Evolutionary conservation across 2,329 filamentous ascomycete genomes (phyloP), one percentile per base, ranked within the genome.

Genomic region (Leptographium galeiforme): DNA sequence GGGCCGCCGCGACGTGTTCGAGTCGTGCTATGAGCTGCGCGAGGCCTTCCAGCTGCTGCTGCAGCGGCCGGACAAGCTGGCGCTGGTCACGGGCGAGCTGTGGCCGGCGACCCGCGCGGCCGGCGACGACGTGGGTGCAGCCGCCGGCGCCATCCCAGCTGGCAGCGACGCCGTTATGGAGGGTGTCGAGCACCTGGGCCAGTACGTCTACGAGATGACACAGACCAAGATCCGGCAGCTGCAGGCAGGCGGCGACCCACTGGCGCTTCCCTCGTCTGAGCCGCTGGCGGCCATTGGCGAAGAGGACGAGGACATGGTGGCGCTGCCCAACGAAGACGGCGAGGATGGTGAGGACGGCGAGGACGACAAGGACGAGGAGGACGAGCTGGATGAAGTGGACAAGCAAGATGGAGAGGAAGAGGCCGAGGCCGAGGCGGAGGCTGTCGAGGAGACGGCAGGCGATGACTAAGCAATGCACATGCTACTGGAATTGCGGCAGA

Each of bases 121-220:
- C 2, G 71, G 70, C 6, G 73, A 74, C 48, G 67, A 64, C 18
- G 74, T 73, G 32, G 71, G 74, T 8, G 64, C 71, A 8, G 71
- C 79, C 8, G 69, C 74, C 90, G 61, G 80, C 16, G 74, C 73
- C 18, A 71, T 74, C 7, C 64, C 71, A 8, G 71, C 79, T 8
- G 69, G 73, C 2, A 76, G 76, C 13, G 76, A 79, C 61, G 84
- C 82, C 1, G 74, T 81, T 19, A 97, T 98, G 87, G 87, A 91
- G 61, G 81, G 86, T 38, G 84, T 97, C 1, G 91, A 98, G 71
- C 93, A 98, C 70, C 68, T 98, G 39, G 93, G 93, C 0, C 86
- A 95, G 69, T 98, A 96, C 67, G 91, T 98, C 25, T 95, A 81
- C 65, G 88, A 98, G 67, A 98, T 98, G 89, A 95, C 89, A 4